A percentile compares a stretch with the other conserved stretches of the same genome.
phyloP scores from a whole-genome alignment of 169 alveolate species.

The Cryptosporidium bovis region DNA sequence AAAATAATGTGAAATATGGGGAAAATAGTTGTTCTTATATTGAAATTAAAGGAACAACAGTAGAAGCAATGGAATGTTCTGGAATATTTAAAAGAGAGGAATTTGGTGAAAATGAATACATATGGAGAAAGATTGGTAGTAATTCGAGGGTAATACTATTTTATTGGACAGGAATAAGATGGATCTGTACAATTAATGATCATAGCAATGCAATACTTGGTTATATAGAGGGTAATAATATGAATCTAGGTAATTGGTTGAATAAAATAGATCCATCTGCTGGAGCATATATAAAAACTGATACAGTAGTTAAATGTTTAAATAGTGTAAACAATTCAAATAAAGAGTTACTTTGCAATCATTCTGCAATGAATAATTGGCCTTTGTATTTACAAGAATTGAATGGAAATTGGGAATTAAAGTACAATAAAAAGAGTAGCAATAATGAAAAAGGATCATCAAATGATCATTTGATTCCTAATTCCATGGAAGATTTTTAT shows the following conservation, averaged over 20 bases:
- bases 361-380: constrained; percentile 30
- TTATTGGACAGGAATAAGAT: constrained; percentile 65
- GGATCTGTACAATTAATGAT: constrained; percentile 73
- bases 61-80: constrained; percentile 63
- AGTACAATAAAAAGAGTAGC: not conserved
- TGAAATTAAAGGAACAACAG: constrained; percentile 47
- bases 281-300: constrained; percentile 57
- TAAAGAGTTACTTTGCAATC: constrained; percentile 10
- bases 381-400: constrained; percentile 21
- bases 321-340: not conserved
- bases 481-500: constrained; percentile 16
- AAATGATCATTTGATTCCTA: not conserved
- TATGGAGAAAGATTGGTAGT: constrained; percentile 58
- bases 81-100: constrained; percentile 41
- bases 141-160: constrained; percentile 31
- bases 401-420: constrained; percentile 64
- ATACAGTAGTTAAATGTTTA: constrained; percentile 25
- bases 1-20: not conserved
- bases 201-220: constrained; percentile 55
- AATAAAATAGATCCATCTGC: constrained; percentile 29
- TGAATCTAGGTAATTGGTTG: constrained; percentile 57
- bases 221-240: constrained; percentile 24
- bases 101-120: not conserved
- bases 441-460: not conserved
- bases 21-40: constrained; percentile 36